Conservation (phyloP, 805 yeast genomes). For the Ogataea trehalophila region DNA sequence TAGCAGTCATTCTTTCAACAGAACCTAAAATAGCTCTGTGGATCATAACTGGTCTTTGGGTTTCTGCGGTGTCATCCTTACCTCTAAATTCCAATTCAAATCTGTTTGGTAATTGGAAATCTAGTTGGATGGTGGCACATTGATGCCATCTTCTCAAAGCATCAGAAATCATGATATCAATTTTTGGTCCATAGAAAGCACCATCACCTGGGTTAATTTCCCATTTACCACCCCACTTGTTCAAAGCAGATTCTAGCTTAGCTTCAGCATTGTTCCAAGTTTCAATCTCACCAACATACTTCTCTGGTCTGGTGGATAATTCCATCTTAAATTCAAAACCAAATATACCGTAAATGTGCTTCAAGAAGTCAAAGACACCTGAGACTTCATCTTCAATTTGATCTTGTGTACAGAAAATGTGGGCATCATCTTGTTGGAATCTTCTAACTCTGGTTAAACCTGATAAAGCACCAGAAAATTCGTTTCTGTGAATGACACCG, state of each 20-base stretch:
- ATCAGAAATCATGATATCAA: constrained; percentile 92
- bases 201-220: constrained; percentile 96
- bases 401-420: constrained; percentile 89
- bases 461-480: constrained; percentile 90
- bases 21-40: constrained; percentile 99
- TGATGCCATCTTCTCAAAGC: constrained; percentile 96
- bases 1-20: constrained; percentile 98
- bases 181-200: constrained; percentile 94
- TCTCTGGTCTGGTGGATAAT: constrained; percentile 95
- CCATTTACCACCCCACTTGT: constrained; percentile 87
- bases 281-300: constrained; percentile 88
- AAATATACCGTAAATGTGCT: constrained; percentile 81
- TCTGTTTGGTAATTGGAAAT: constrained; percentile 95
- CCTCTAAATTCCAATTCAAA: constrained; percentile 86
- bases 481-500: constrained; percentile 96
- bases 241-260: constrained; percentile 76
- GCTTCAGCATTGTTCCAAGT: constrained; percentile 92
- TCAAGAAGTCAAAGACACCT: constrained; percentile 79
- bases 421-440: constrained; percentile 99
- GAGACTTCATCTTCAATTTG: constrained; percentile 86
- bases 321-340: constrained; percentile 97
- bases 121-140: constrained; percentile 98
- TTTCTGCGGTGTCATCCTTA: constrained; percentile 53
- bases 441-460: constrained; percentile 96
- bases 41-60: constrained; percentile 94